Base-by-base conservation (phyloP, 345 rosid species). In the Populus davidiana region DNA sequence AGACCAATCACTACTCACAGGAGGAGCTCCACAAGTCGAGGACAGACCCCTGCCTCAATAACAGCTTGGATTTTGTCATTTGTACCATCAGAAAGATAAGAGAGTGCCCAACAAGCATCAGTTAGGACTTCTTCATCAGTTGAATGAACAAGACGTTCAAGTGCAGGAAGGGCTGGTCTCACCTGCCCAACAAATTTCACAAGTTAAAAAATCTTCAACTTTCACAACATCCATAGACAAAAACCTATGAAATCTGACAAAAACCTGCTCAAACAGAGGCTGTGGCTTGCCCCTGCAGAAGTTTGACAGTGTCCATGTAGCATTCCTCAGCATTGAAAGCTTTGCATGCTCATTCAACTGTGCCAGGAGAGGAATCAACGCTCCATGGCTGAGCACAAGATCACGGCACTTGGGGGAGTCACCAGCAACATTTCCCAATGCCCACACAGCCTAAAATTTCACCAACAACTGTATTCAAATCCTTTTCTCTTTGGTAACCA, bases 221-320 rank as follows among this genome's bases (percentile, higher is more conserved):
- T 59, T 59, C 16, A 59, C 63, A 56, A 8, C 63, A 59, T 59
- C 29, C 14, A 59, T 3, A 3, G 14, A 27, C 63, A 59, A 59
- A 54, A 54, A 59, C 16, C 8, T 59, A 10, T 0, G 63, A 59
- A 20, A 75, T 21, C 41, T 66, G 35, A 75, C 20, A 75, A 29
- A 29, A 68, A 81, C 84, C 80, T 81, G 84, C 43, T 77, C 80
- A 47, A 81, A 81, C 49, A 72, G 77, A 62, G 84, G 80, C 50
- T 77, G 80, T 17, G 84, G 84, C 74, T 81, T 81, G 52, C 84
- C 84, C 67, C 84, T 72, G 74, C 80, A 81, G 67, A 81, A 81
- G 84, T 81, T 81, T 49, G 84, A 81, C 21, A 81, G 71, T 2
- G 80, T 81, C 84, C 84, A 81, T 0, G 84, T 81, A 36, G 84